Evolutionary conservation across 2,329 filamentous ascomycete genomes (phyloP).

Genomic region (Nothopassalora personata): DNA sequence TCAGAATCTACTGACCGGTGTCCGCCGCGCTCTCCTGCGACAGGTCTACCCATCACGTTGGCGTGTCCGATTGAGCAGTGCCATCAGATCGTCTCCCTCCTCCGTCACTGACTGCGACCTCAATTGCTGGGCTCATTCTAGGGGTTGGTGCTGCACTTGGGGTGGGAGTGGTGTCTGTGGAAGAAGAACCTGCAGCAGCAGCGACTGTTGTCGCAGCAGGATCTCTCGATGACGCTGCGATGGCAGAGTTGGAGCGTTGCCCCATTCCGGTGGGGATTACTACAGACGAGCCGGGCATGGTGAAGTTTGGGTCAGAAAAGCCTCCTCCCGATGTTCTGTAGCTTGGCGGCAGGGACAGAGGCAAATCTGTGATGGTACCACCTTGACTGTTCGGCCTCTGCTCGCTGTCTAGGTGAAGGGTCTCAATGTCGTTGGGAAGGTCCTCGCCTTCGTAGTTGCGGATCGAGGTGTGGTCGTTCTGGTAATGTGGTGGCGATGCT

Average conservation of each 20-base stretch:
- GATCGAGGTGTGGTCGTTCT: conserved; percentile 28
- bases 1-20: too few relatives aligned
- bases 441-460: conserved; percentile 46
- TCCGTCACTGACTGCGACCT: not conserved
- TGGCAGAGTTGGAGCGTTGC: not conserved
- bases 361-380: not conserved
- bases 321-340: not conserved
- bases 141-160: not conserved
- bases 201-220: not conserved
- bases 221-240: not conserved
- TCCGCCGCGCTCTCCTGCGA: too few relatives aligned
- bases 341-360: not conserved
- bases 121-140: not conserved
- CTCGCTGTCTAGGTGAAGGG: conserved; percentile 24
- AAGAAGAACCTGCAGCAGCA: not conserved
- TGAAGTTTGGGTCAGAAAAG: not conserved
- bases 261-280: not conserved
- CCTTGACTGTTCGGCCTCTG: not conserved
- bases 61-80: not conserved
- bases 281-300: not conserved
- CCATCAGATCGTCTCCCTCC: not conserved
- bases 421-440: conserved; percentile 43
- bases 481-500: conserved; percentile 4
- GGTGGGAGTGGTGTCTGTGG: not conserved
- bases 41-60: not conserved